Base-by-base conservation (phyloP, 208 protist species). In the Leishmania major region DNA sequence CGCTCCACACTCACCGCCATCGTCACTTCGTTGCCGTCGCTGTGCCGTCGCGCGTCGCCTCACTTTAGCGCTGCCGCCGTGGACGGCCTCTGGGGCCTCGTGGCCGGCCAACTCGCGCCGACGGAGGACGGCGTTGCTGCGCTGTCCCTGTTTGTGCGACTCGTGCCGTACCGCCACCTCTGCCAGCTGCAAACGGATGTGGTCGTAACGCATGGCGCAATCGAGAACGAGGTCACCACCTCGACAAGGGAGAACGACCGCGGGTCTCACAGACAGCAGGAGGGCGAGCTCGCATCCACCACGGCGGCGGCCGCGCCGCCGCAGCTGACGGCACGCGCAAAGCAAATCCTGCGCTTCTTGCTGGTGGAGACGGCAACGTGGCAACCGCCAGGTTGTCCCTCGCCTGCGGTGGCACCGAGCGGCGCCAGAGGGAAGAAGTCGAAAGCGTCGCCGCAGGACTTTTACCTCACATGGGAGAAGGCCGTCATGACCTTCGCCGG, bases 341-440 rank as follows among this genome's bases (percentile, higher is more conserved):
- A 83, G 78, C 84, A 84, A 5, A 72, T 96, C 31, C 77, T 93
- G 10, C 83, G 76, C 55, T 94, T 94, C 86, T 75, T 96, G 3
- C 78, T 94, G 19, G 72, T 82, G 72, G 90, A 94, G 37, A 47
- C 90, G 15, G 74, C 79, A 35, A 77, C 77, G 40, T 94, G 90
- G 92, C 75, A 83, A 11, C 80, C 80, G 3, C 70, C 76, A 25
- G 25, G n/a, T 25, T 72, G 51, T 37, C 72, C 78, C 5, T 40
- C 43, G 25, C 22, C 53, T 37, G 73, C 40, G 43, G 72, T 45
- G n/a, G 62, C 37, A 45, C n/a, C 22, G 73, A 28, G n/a, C 22
- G 19, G 37, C 6, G 17, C 10, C 55, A 49, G 22, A 19, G 57
- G 40, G 35, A 59, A 11, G 25, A 59, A 49, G 40, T 59, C 37